Evolutionary conservation across 202 grass and related monocot genomes (phyloP), one percentile per base, ranked within the genome.

Genomic region (Dendrocalamus latiflorus): DNA sequence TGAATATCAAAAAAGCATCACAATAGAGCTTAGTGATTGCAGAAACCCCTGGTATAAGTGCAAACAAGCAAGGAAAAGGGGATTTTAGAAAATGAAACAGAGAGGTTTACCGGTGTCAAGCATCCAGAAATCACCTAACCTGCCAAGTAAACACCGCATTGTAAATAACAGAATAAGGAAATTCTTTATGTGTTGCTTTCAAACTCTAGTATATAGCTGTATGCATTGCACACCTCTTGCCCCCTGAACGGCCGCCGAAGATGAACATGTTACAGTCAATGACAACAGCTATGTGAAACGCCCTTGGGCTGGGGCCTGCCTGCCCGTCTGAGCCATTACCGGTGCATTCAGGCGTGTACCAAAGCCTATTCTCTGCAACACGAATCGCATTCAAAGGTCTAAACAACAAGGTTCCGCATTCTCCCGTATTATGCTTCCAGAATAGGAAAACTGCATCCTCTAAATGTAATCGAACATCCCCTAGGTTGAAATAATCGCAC

Each of bases 51-150:
- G 14, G 5, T 21, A 39, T 26, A 60, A 33, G 53, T 49, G 13
- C 10, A 74, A 24, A 73, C 28, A 51, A 25, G n/a, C 17, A 28
- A 39, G 37, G 6, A 68, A 60, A 74, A 37, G 6, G 20, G 39
- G 17, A 20, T 68, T 38, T 25, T 77, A 77, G 30, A 85, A 66
- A 30, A 78, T 0, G 36, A 58, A 74, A 61, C 44, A 22, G 22
- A 87, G 55, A 67, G 15, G 20, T n/a, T 62, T 89, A 98, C 91
- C 89, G 0, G 93, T 98, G 85, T 98, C 95, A 14, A 98, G 92
- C 95, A 98, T 98, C 95, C 93, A 98, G 62, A 98, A 98, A 53
- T 98, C 95, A 44, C 95, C 95, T 84, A 98, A 83, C 65, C 92
- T 95, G 55, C 71, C 0, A 72, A 69, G 75, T 66, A 86, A 34